These are phyloP conservation scores for Pecoramyces ruminantium DNA, from an alignment of 192 early-diverging fungal genomes.

Conservation along the genomic window DNA sequence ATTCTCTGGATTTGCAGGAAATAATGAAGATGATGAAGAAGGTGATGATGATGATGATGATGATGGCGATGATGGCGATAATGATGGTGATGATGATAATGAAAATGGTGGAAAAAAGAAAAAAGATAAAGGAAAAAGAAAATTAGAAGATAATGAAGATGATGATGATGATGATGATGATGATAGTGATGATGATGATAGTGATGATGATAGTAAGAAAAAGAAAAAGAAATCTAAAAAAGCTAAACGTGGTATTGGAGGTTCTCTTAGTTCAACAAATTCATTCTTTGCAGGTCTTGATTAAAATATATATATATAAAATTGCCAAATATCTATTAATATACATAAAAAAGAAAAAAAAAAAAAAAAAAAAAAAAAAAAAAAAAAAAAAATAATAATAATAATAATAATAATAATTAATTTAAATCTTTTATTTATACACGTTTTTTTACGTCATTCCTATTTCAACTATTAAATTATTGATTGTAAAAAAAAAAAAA, in stretches of 20 bases:
- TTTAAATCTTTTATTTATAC: too few species aligned
- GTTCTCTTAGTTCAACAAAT: conserved; percentile 4
- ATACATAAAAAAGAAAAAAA: too few species aligned
- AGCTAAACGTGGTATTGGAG: conserved; percentile 9
- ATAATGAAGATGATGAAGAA: conserved; percentile 17
- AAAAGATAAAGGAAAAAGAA: not conserved
- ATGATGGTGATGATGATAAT: conserved; percentile 11
- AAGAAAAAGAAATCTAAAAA: conserved; percentile 21
- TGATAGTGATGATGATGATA: conserved; percentile 22
- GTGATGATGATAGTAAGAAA: conserved; percentile 4
- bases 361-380: too few species aligned
- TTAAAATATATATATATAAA: conserved; percentile 8
- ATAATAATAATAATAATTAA: too few species aligned
- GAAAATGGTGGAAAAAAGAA: not conserved
- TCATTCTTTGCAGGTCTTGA: conserved; percentile 17
- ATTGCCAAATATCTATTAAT: too few species aligned
- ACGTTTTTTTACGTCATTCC: too few species aligned
- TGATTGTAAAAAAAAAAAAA: too few species aligned
- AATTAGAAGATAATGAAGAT: conserved; percentile 14
- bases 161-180: conserved; percentile 22
- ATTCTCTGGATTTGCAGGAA: not conserved
- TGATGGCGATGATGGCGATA: conserved; percentile 13
- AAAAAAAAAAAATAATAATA: too few species aligned
- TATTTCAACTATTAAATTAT: too few species aligned
- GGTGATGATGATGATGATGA: conserved; percentile 14